phyloP scores from a whole-genome alignment of 805 yeast genomes.

The Blastobotrys attinorum region DNA sequence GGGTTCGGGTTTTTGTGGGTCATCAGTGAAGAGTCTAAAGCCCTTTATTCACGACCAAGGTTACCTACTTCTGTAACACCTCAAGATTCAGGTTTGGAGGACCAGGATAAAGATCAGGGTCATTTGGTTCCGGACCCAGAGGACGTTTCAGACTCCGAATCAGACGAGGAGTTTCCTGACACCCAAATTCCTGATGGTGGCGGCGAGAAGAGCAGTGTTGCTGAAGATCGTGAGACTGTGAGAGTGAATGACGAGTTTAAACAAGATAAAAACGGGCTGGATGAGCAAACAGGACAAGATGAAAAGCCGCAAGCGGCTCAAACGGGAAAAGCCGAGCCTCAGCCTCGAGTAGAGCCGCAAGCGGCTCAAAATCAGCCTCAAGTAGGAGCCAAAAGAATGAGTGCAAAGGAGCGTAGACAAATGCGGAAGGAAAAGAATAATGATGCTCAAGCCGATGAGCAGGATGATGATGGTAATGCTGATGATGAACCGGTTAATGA shows the following conservation, averaged over 20 bases:
- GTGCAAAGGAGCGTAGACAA: slow-evolving; percentile 17
- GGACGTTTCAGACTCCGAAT: slow-evolving; percentile 7
- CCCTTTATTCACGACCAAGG: slow-evolving; percentile 24
- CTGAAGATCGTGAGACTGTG: too few relatives aligned
- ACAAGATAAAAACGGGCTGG: slow-evolving; percentile 3
- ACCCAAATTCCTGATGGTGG: slow-evolving; percentile 20
- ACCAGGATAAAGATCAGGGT: slow-evolving; percentile 18
- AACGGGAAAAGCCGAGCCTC: slow-evolving; percentile 1
- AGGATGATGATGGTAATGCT: slow-evolving; percentile 8
- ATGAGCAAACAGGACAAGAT: slow-evolving; percentile 1
- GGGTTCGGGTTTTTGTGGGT: slow-evolving; percentile 81
- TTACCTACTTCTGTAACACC: background rate
- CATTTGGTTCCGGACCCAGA: too few relatives aligned
- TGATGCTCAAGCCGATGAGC: slow-evolving; percentile 6
- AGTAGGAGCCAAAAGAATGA: slow-evolving; percentile 6
- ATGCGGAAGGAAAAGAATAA: slow-evolving; percentile 9
- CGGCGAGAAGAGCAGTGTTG: slow-evolving; percentile 14
- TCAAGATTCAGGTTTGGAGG: slow-evolving; percentile 14
- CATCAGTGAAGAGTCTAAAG: slow-evolving; percentile 45
- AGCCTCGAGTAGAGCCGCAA: background rate
- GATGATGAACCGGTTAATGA: slow-evolving; percentile 15
- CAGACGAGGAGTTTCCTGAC: slow-evolving; percentile 25
- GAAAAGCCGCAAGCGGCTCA: slow-evolving; percentile 4
- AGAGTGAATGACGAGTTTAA: too few relatives aligned
- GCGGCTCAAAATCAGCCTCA: background rate